Base-by-base conservation (phyloP, 106 monocot species). In the Phalaenopsis aphrodite region DNA sequence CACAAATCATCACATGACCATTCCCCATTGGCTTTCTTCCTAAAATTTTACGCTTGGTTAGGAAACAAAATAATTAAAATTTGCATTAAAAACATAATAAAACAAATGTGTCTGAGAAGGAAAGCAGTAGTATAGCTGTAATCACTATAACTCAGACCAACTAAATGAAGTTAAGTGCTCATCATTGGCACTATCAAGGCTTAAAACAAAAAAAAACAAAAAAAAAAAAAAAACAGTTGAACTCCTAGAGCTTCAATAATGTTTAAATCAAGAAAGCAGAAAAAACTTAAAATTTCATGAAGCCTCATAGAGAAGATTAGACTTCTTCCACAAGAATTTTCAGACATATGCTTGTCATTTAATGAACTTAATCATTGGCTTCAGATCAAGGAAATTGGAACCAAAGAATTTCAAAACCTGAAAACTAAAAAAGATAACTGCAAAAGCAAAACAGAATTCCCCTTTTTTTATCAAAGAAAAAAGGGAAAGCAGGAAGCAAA, bases 291-390 rank as follows among this genome's bases (percentile, higher is more conserved):
- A 61, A 5, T n/a, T n/a, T 23, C 21, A 61, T 61, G 61, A 21
- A 21, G 61, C 61, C 61, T 61, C 61, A 61, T 61, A 61, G 61
- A 61, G 61, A 61, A 61, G 61, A 23, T 61, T 61, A 61, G 61
- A 8, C 5, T 5, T 61, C 19, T 23, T 61, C 61, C 19, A 61
- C 61, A 61, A 3, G n/a, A 61, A 61, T 6, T 61, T 61, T 61
- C 61, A 61, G 61, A 61, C 61, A 21, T 61, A 10, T 21, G 15
- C 43, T 17, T 56, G 56, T 56, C 10, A 2, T 17, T 17, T 56
- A 56, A 56, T 56, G 56, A 56, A 56, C 10, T 61, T 61, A 61
- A 23, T 23, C 21, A 61, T 61, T 1, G 61, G 23, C 21, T 21
- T n/a, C 19, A 52, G 10, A 52, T 52, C 15, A 52, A 2, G 2